Base-by-base conservation (phyloP, 768 basidiomycete species). In the Cyclocybe aegerita region DNA sequence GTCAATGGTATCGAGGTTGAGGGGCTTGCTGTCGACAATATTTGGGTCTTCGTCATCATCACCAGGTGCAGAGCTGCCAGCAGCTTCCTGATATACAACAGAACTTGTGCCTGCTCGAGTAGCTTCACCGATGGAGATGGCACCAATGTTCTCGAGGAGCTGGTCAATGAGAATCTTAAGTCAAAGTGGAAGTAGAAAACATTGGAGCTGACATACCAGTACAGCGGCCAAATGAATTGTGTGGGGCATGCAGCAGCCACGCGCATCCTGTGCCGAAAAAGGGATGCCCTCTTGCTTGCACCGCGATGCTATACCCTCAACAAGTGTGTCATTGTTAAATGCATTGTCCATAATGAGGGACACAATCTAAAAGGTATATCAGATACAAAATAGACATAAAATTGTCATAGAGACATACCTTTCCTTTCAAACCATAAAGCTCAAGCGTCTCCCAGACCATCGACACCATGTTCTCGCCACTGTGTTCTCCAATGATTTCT, bases 201-300 rank as follows among this genome's bases (percentile, higher is more conserved):
- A 43, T 10, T 15, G 34, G 5, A 38, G 39, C 50, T n/a, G n/a
- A n/a, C n/a, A 14, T 43, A 65, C 69, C 57, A 68, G 53, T 5
- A 71, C 36, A 1, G 67, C 68, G 0, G 70, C 70, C 33, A 73
- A 62, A 49, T 73, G 67, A n/a, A 72, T 58, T 0, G 69, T 71
- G 38, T 73, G 72, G 0, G 69, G 72, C 65, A 72, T 67, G 55
- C 71, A 73, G n/a, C 59, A 64, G 15, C 69, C 49, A 3, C 65
- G 57, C 7, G 66, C 55, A 9, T 59, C 39, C 7, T 2, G 11
- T 1, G 66, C 60, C 17, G 52, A 50, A 46, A 73, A 69, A 1
- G 11, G 2, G 32, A 72, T 64, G 3, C 57, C 56, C 9, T 39
- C 47, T 2, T 45, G 55, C 0, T 12, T 3, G 33, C 55, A 61